These are phyloP conservation scores for Lactarius tabidus DNA, from an alignment of 768 basidiomycete species.

Conservation along the genomic window DNA sequence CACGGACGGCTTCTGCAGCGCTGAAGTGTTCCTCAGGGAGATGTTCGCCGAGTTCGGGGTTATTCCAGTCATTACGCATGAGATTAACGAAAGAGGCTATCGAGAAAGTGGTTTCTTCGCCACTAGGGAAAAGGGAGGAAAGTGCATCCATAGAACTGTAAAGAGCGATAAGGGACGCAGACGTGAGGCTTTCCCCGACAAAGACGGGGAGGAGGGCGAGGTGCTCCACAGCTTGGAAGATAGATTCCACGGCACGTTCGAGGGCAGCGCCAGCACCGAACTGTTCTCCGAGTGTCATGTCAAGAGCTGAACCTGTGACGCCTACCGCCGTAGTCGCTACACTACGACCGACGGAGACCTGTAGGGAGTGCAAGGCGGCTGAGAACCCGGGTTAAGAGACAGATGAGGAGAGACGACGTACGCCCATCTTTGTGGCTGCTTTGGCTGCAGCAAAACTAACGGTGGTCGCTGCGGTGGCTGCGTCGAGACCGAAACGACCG, in stretches of 20 bases:
- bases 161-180: slow-evolving; percentile 68
- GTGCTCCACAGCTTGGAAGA: slow-evolving; percentile 62
- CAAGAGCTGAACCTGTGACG: slow-evolving; percentile 54
- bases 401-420: slow-evolving; percentile 35
- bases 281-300: slow-evolving; percentile 62
- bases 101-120: slow-evolving; percentile 77
- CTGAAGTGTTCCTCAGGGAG: slow-evolving; percentile 60
- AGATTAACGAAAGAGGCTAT: slow-evolving; percentile 74
- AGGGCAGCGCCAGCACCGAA: slow-evolving; percentile 55
- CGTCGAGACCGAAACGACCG: slow-evolving; percentile 57
- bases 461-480: slow-evolving; percentile 60
- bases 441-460: slow-evolving; percentile 67
- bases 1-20: slow-evolving; percentile 60
- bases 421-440: slow-evolving; percentile 63
- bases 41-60: slow-evolving; percentile 46
- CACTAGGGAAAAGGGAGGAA: slow-evolving; percentile 66
- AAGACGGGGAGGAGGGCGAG: slow-evolving; percentile 71
- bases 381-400: slow-evolving; percentile 8
- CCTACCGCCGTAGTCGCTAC: slow-evolving; percentile 57
- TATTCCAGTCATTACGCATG: slow-evolving; percentile 73
- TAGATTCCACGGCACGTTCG: slow-evolving; percentile 55
- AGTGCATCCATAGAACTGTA: slow-evolving; percentile 73
- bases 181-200: slow-evolving; percentile 71
- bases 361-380: slow-evolving; percentile 17
- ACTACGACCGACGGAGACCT: slow-evolving; percentile 69